Evolutionary conservation across 768 basidiomycete genomes (phyloP), one percentile per base, ranked within the genome.

Genomic region (Rhodotorula babjevae): DNA sequence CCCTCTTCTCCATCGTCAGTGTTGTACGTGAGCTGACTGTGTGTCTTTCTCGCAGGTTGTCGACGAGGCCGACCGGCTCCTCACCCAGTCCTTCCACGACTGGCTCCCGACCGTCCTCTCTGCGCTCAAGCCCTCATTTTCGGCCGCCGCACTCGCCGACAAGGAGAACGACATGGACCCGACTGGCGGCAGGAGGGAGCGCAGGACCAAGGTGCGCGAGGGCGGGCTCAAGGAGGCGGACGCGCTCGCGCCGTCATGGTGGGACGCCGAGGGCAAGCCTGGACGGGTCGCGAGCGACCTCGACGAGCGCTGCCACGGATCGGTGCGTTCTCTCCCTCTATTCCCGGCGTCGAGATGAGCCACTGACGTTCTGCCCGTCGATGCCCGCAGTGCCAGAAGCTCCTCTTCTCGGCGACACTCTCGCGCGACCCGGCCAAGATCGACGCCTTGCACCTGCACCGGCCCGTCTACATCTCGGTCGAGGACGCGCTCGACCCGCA

Each of bases 31-130:
- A n/a, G n/a, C 49, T 52, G 21, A 25, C 42, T 15, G 19, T 9
- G 23, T 3, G 18, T 16, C 16, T 46, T 44, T 29, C 10, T 18
- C 31, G 18, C 69, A 95, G 93, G 88, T 98, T 42, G 92, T 99
- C 67, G 96, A 99, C 80, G 96, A 99, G 82, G 96, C 96, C 0
- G 96, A 99, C 79, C 87, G 93, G n/a, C 85, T 99, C 0, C 85
- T 99, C 16, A 89, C 90, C 18, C 93, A 97, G 80, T 92, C 92
- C 2, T 98, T 96, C 82, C 93, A 98, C 81, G 91, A 92, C 79
- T 99, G 94, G 95, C 83, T 98, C 6, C 85, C 86, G 12, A 88
- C 88, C 78, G 90, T 98, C 8, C 83, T 96, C 15, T 82, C 85
- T n/a, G 92, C 91, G 14, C 90, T 87, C 18, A 85, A 82, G 50